These are phyloP conservation scores for Coemansia sp. DNA, from an alignment of 192 early-diverging fungal genomes.

Conservation along the genomic window DNA sequence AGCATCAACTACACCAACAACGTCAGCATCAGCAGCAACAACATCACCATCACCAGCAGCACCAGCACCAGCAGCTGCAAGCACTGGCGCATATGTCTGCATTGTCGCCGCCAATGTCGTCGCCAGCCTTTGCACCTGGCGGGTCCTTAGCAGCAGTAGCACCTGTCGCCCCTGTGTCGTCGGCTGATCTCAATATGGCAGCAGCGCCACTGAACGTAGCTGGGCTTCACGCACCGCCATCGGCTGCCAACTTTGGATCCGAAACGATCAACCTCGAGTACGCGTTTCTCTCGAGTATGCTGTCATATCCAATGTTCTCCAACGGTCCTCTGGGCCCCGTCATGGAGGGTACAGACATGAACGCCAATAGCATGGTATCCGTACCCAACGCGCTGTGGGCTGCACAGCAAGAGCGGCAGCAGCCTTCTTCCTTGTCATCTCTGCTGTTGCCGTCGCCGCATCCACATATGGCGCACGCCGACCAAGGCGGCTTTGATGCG, in stretches of 20 bases:
- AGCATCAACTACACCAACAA: constrained; percentile 9
- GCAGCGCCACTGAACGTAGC: constrained; percentile 9
- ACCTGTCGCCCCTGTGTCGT: neutral
- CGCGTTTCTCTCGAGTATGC: constrained; percentile 86
- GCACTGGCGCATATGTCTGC: constrained; percentile 25
- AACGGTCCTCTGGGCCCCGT: constrained; percentile 21
- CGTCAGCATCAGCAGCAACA: neutral
- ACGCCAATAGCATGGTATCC: constrained; percentile 36
- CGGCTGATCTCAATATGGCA: constrained; percentile 7
- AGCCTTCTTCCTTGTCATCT: neutral
- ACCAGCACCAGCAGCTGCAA: constrained; percentile 15
- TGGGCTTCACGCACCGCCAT: constrained; percentile 29
- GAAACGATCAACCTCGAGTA: constrained; percentile 88
- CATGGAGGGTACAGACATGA: constrained; percentile 29
- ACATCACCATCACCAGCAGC: neutral
- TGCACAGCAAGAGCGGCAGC: constrained; percentile 22
- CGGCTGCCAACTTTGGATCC: constrained; percentile 70
- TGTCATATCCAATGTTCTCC: constrained; percentile 63
- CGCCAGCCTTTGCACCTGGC: constrained; percentile 11
- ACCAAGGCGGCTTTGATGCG: constrained; percentile 4
- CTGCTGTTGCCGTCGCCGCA: constrained; percentile 11
- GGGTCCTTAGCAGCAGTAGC: constrained; percentile 3
- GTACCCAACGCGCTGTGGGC: constrained; percentile 55
- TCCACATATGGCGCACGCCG: constrained; percentile 4
- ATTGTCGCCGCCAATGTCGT: constrained; percentile 15